Conservation (phyloP, 2,329 filamentous ascomycete genomes). For the Myriosclerotinia scirpicola region DNA sequence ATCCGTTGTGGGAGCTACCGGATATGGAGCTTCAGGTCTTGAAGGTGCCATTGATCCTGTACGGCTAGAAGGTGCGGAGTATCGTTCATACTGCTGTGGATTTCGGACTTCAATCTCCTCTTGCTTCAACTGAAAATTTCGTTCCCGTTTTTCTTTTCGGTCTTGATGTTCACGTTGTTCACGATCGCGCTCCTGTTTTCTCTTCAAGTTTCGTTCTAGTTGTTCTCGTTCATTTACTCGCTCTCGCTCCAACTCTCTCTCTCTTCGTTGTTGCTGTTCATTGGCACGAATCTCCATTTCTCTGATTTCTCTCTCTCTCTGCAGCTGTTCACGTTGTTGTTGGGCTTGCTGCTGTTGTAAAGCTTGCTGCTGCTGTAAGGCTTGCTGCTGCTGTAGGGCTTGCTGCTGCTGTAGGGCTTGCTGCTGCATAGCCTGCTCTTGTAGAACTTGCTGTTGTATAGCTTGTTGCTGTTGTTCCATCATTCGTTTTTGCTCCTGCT, state of each 20-base stretch:
- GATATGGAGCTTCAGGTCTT: conserved; percentile 32
- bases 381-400: background rate
- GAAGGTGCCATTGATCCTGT: conserved; percentile 30
- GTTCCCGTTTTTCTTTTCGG: conserved; percentile 29
- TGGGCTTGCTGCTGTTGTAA: background rate
- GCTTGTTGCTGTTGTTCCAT: conserved; percentile 17
- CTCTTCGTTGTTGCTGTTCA: conserved; percentile 14
- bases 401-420: conserved; percentile 10
- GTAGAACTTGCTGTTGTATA: conserved; percentile 20
- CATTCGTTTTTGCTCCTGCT: conserved; percentile 15
- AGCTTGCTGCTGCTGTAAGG: background rate
- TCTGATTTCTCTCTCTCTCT: background rate
- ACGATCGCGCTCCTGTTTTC: conserved; percentile 27
- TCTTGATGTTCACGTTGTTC: conserved; percentile 22
- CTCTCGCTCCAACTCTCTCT: conserved; percentile 9
- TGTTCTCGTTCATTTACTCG: conserved; percentile 9
- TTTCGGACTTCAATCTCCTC: conserved; percentile 38
- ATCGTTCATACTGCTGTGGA: conserved; percentile 42
- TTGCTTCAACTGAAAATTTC: conserved; percentile 38
- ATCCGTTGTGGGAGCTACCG: conserved; percentile 9
- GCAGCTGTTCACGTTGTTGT: background rate
- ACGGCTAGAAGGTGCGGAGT: conserved; percentile 32
- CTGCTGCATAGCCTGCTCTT: conserved; percentile 1
- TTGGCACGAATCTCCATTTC: conserved; percentile 14
- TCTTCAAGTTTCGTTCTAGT: conserved; percentile 4